Base-by-base conservation (phyloP, 805 yeast species). In the Candida sithepensis region DNA sequence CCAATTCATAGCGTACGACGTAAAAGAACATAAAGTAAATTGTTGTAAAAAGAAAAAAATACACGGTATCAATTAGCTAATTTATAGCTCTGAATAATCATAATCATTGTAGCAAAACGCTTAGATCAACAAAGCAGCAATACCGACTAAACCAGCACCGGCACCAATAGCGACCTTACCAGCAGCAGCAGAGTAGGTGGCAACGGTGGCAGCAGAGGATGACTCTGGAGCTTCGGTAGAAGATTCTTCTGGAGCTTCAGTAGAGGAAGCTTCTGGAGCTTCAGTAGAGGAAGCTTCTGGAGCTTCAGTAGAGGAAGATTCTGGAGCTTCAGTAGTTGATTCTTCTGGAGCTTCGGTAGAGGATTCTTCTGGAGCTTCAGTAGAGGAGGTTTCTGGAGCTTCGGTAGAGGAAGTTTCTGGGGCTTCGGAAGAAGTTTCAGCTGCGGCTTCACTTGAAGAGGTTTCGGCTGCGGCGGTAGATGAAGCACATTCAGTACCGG, bases 401-500 rank as follows among this genome's bases (percentile, higher is more conserved):
- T 59, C 39, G 19, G 60, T 47, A 2, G 51, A 24, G n/a, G 49
- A 30, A n/a, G 50, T 43, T 20, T 54, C 22, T 10, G 58, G 23
- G 12, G 45, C 20, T 16, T 39, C 23, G 14, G 51, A 23, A 14
- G 53, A 21, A 3, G 43, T 9, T 13, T 22, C 44, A 34, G 58
- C 54, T 7, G 43, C 24, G 14, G 51, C 42, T 24, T 48, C 46
- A 24, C n/a, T n/a, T n/a, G 51, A 23, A 14, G 53, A 21, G 2
- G 43, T 9, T 13, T 22, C 44, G 36, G 58, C 54, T 7, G 43
- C 24, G 14, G 51, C 42, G 22, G 58, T 41, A 7, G 56, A 26
- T 30, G 59, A 24, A 33, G 60, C 52, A 52, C 62, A 63, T 18
- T 38, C 44, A 10, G 70, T 66, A 54, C 71, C 71, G 20, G 71